These are phyloP conservation scores for Mycena epipterygia DNA, from an alignment of 768 basidiomycete genomes.

Conservation along the genomic window DNA sequence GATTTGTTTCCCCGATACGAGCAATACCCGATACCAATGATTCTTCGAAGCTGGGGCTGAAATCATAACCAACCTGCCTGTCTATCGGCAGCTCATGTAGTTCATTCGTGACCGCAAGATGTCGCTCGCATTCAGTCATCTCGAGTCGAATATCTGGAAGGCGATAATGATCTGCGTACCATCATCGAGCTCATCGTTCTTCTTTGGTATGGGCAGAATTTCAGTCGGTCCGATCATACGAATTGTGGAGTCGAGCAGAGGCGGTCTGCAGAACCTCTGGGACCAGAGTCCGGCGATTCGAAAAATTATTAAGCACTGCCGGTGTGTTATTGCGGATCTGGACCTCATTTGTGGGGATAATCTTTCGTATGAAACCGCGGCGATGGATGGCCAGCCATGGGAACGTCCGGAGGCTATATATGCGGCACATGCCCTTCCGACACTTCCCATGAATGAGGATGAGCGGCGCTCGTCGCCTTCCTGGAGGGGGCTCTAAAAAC, in stretches of 20 bases:
- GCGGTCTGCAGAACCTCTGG: not conserved
- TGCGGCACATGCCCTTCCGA: not conserved
- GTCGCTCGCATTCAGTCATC: conserved; percentile 34
- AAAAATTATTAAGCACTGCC: not conserved
- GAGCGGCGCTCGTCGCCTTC: conserved; percentile 27
- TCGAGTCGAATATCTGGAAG: conserved; percentile 45
- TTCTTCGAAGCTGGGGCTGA: conserved; percentile 43
- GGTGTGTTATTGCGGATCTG: not conserved
- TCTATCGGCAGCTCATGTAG: conserved; percentile 42
- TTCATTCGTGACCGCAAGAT: conserved; percentile 45
- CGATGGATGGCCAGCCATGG: conserved; percentile 22
- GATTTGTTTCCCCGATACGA: conserved; percentile 47
- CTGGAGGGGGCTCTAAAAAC: conserved; percentile 29
- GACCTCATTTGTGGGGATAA: not conserved
- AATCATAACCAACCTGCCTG: conserved; percentile 39
- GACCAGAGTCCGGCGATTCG: not conserved
- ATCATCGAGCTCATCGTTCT: conserved; percentile 33
- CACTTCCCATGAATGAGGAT: not conserved
- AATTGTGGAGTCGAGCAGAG: not conserved
- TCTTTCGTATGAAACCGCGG: not conserved
- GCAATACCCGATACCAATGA: conserved; percentile 47
- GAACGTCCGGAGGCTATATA: conserved; percentile 25
- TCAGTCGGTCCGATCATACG: conserved; percentile 21
- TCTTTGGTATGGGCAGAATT: conserved; percentile 18
- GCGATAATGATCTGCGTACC: conserved; percentile 38